Percentiles rank a stretch among this genome's conserved stretches.
Evolutionary conservation across 2,329 filamentous ascomycete species (phyloP).

Genomic region (Phialocephala subalpina): DNA sequence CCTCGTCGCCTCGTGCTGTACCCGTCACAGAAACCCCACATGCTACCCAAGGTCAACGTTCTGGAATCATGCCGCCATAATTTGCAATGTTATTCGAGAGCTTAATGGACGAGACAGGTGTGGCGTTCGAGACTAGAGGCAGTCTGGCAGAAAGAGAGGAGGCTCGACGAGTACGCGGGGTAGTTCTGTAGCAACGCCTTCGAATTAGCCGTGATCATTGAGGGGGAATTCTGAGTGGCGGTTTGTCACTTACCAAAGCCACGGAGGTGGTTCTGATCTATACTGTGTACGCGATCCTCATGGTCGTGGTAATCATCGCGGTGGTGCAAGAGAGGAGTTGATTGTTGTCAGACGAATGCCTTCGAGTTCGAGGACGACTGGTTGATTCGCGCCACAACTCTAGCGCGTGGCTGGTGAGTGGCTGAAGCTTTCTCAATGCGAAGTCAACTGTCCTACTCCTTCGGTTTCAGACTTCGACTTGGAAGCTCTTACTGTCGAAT

Average conservation of each 20-base stretch:
- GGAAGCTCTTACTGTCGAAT: not conserved
- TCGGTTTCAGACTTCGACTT: not conserved
- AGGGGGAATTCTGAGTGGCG: not conserved
- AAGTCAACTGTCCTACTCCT: not conserved
- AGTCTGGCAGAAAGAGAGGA: not conserved
- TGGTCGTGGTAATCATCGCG: not conserved
- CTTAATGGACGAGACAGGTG: not conserved
- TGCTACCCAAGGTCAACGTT: not conserved
- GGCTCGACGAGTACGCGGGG: not conserved
- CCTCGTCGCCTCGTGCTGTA: slow-evolving; percentile 5
- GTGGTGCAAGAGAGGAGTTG: not conserved
- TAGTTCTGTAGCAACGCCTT: not conserved
- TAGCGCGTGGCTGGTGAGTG: slow-evolving; percentile 2
- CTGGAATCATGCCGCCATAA: not conserved
- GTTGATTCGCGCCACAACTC: not conserved
- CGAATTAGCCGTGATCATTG: not conserved
- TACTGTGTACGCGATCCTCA: not conserved
- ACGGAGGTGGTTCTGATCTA: not conserved
- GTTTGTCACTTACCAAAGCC: slow-evolving; percentile 4
- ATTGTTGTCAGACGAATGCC: not conserved
- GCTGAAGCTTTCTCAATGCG: not conserved
- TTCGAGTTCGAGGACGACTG: not conserved
- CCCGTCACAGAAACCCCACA: not conserved
- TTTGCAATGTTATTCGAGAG: not conserved
- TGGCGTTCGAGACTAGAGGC: not conserved